Percentiles rank a stretch among this genome's conserved stretches.
Evolutionary conservation across 2,329 filamentous ascomycete genomes (phyloP).

Genomic region (Emmonsiellopsis sp.): DNA sequence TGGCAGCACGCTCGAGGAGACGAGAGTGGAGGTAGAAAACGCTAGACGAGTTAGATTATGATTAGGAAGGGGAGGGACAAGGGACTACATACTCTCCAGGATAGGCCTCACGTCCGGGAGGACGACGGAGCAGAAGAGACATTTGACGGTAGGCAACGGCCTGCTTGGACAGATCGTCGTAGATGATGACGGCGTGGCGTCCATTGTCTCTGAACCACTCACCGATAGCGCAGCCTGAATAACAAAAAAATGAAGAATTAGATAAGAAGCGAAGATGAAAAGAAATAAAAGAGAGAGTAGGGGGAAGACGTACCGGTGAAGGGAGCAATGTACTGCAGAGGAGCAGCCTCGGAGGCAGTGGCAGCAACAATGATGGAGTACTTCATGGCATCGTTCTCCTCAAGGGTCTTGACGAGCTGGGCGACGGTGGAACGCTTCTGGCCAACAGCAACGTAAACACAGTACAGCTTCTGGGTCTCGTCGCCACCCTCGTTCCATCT

Average conservation of each 20-base stretch:
- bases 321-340: conserved; percentile 86
- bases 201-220: conserved; percentile 77
- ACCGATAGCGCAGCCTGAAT: conserved; percentile 37
- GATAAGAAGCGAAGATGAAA: conserved; percentile 1
- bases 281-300: not conserved
- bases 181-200: conserved; percentile 82
- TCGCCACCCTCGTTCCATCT: conserved; percentile 83
- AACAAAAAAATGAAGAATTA: conserved; percentile 3
- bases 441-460: conserved; percentile 96
- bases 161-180: conserved; percentile 95
- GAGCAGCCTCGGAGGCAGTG: conserved; percentile 93
- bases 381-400: conserved; percentile 99
- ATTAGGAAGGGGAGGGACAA: conserved; percentile 2
- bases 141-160: conserved; percentile 97
- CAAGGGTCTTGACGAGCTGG: conserved; percentile 98
- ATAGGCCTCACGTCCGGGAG: conserved; percentile 98
- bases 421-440: conserved; percentile 99
- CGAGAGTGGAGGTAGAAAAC: conserved; percentile 99
- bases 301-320: conserved; percentile 55
- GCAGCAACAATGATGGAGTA: conserved; percentile 90
- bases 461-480: conserved; percentile 98
- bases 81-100: conserved; percentile 63
- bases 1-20: conserved; percentile 97
- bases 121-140: conserved; percentile 94
- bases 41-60: conserved; percentile 24